phyloP scores from a whole-genome alignment of 2,329 filamentous ascomycete species.

The Sporothrix protearum region DNA sequence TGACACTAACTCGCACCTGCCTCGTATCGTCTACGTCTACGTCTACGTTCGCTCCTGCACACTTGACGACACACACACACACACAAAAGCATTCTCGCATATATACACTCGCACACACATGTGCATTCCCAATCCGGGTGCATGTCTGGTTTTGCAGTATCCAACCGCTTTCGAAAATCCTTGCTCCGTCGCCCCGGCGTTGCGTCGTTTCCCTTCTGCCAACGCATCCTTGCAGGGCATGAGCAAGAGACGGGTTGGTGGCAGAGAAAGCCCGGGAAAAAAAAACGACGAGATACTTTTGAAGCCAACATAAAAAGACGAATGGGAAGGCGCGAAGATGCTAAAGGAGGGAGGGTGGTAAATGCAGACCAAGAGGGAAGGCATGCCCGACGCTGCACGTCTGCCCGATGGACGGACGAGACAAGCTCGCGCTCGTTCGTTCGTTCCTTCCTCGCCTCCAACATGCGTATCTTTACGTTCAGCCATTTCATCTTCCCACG shows the following conservation, averaged over 20 bases:
- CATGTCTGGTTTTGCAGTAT: slow-evolving; percentile 1
- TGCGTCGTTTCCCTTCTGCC: slow-evolving; percentile 23
- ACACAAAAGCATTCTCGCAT: neutral
- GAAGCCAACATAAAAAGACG: neutral
- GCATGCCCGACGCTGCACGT: slow-evolving; percentile 46
- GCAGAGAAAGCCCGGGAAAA: neutral
- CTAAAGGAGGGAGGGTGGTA: slow-evolving; percentile 9
- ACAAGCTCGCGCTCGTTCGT: neutral
- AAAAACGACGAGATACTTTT: neutral
- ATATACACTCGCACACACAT: neutral
- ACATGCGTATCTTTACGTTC: slow-evolving; percentile 4
- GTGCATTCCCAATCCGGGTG: neutral
- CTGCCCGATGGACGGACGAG: slow-evolving; percentile 41
- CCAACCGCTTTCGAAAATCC: neutral
- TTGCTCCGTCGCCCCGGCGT: neutral
- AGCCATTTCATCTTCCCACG: neutral
- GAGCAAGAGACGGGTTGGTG: slow-evolving; percentile 20
- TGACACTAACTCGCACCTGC: neutral
- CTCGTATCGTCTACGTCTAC: neutral
- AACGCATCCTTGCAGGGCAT: slow-evolving; percentile 28
- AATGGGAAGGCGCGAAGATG: neutral
- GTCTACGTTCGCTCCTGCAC: neutral
- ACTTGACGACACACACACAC: neutral
- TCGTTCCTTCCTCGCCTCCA: slow-evolving; percentile 15
- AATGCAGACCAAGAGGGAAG: slow-evolving; percentile 27